Percentiles rank a stretch among this genome's conserved stretches.
Conservation (phyloP, 2,329 filamentous ascomycete species). For the Ramichloridium luteum region DNA sequence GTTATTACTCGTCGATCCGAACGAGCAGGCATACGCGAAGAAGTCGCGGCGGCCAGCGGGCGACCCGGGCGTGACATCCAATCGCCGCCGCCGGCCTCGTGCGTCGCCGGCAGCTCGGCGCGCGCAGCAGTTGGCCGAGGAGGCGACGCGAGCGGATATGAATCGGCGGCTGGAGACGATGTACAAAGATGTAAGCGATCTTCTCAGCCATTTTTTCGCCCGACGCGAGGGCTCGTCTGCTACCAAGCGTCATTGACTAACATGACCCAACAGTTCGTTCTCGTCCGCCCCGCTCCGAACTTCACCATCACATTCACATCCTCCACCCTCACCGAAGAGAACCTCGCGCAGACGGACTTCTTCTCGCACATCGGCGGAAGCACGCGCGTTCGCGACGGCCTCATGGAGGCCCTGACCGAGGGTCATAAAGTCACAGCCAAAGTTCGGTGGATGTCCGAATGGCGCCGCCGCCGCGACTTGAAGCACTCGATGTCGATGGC, state of each 20-base stretch:
- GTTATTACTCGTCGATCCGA: neutral
- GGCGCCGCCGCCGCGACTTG: neutral
- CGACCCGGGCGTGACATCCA: too few species aligned
- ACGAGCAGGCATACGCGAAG: neutral
- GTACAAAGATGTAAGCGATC: slow-evolving; percentile 1
- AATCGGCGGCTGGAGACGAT: neutral
- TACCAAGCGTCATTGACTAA: neutral
- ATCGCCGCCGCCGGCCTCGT: too few species aligned
- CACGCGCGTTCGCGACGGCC: slow-evolving; percentile 25
- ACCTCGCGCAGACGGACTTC: slow-evolving; percentile 43
- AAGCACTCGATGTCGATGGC: neutral
- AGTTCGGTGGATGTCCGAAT: slow-evolving; percentile 27
- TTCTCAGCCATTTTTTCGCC: neutral
- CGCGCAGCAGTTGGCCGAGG: neutral
- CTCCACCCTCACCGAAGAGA: slow-evolving; percentile 53
- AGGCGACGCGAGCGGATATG: neutral
- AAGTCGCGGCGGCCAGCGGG: too few species aligned
- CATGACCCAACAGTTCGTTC: slow-evolving; percentile 38
- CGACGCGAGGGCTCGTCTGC: neutral
- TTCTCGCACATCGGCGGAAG: slow-evolving; percentile 33
- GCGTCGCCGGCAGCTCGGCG: too few species aligned
- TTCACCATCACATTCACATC: slow-evolving; percentile 58
- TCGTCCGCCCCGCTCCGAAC: slow-evolving; percentile 53
- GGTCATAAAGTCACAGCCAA: slow-evolving; percentile 33
- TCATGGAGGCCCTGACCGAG: slow-evolving; percentile 28